Evolutionary conservation across 768 basidiomycete genomes (phyloP).

Genomic region (Lactarius indigo): DNA sequence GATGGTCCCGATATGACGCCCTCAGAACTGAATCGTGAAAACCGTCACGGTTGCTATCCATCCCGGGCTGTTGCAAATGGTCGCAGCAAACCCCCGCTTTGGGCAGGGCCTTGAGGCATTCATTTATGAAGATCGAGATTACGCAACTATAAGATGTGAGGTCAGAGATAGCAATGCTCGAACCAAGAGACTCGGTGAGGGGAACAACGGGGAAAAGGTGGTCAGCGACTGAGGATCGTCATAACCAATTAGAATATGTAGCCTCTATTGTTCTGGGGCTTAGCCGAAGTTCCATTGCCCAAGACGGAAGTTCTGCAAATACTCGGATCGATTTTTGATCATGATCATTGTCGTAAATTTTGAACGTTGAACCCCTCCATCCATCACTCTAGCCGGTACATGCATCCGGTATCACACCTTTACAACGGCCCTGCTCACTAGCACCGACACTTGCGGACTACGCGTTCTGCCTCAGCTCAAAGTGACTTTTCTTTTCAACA

Average conservation of each 20-base stretch:
- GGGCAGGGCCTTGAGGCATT: too few species aligned
- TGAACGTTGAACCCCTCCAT: background rate
- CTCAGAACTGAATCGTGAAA: background rate
- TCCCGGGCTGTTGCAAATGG: too few species aligned
- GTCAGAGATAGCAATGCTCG: background rate
- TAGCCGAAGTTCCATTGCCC: background rate
- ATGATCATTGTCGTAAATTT: background rate
- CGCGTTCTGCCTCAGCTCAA: background rate
- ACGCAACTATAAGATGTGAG: background rate
- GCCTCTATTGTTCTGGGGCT: background rate
- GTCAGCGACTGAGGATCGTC: background rate
- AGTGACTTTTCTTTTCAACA: background rate
- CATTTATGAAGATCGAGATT: background rate
- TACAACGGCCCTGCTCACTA: constrained; percentile 13
- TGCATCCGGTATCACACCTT: constrained; percentile 19
- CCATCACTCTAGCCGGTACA: constrained; percentile 12
- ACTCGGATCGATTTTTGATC: constrained; percentile 1
- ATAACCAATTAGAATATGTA: background rate
- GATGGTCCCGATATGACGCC: background rate
- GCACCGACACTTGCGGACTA: background rate
- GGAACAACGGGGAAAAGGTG: background rate
- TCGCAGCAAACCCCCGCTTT: too few species aligned
- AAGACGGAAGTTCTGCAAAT: background rate
- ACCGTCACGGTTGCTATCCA: too few species aligned
- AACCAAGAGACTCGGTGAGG: too few species aligned